Conservation (phyloP, 176 grass and related monocot species). For the Phyllostachys edulis region DNA sequence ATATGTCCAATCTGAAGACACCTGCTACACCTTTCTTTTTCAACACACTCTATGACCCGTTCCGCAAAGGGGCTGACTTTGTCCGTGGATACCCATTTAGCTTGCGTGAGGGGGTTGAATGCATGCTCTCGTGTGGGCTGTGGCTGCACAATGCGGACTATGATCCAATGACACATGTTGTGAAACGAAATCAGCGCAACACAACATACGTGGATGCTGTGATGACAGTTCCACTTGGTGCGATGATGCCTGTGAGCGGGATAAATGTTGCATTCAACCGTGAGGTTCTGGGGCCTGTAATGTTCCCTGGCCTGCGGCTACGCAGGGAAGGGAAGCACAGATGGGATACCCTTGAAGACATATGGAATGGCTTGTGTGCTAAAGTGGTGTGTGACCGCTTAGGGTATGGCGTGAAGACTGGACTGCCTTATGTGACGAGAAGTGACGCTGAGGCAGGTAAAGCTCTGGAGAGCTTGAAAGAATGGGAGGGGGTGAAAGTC, state of each 20-base stretch:
- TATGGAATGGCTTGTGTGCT: slow-evolving; percentile 82
- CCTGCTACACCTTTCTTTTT: slow-evolving; percentile 91
- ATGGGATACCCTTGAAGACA: slow-evolving; percentile 90
- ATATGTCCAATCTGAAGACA: slow-evolving; percentile 70
- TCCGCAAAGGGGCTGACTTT: slow-evolving; percentile 76
- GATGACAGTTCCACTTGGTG: slow-evolving; percentile 76
- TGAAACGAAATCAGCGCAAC: slow-evolving; percentile 73
- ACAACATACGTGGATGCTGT: slow-evolving; percentile 83
- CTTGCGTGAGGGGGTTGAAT: slow-evolving; percentile 72
- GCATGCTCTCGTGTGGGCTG: slow-evolving; percentile 76
- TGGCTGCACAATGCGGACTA: slow-evolving; percentile 91
- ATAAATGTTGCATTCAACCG: slow-evolving; percentile 97
- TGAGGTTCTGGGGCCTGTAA: slow-evolving; percentile 62
- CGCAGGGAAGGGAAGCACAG: slow-evolving; percentile 69
- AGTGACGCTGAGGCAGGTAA: slow-evolving; percentile 54
- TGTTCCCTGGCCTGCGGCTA: slow-evolving; percentile 70
- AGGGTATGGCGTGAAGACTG: slow-evolving; percentile 69
- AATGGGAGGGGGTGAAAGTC: slow-evolving; percentile 78
- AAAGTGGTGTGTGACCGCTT: slow-evolving; percentile 80
- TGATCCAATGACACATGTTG: slow-evolving; percentile 88
- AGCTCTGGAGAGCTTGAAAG: slow-evolving; percentile 81
- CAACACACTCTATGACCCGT: slow-evolving; percentile 93
- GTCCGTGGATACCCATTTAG: slow-evolving; percentile 98
- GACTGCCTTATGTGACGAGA: slow-evolving; percentile 87
- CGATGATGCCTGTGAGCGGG: slow-evolving; percentile 78